Evolutionary conservation across 495 filamentous ascomycete species (phyloP).

Genomic region (Aspergillus diversus): DNA sequence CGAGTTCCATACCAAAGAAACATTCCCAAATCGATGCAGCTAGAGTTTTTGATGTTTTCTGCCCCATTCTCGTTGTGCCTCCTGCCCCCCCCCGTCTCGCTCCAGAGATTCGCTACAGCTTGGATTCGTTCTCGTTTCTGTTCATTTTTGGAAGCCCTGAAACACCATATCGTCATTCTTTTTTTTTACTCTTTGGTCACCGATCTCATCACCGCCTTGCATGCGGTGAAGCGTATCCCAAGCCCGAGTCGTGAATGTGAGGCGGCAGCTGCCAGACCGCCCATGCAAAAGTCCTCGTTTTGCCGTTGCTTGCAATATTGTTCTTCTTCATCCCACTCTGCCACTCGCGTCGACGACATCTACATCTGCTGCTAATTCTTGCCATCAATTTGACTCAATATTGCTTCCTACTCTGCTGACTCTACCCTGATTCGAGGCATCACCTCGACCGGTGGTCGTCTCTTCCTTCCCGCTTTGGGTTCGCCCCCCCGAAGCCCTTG

Average conservation of each 20-base stretch:
- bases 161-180: constrained; percentile 11
- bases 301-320: constrained; percentile 36
- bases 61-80: not conserved
- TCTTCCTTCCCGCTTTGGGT: constrained; percentile 9
- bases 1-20: constrained; percentile 3
- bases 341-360: constrained; percentile 5
- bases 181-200: constrained; percentile 15
- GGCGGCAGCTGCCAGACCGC: constrained; percentile 44
- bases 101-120: not conserved
- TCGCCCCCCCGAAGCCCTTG: constrained; percentile 8
- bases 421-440: not conserved
- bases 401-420: not conserved
- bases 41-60: not conserved
- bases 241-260: constrained; percentile 31
- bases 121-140: constrained; percentile 14
- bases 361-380: constrained; percentile 6
- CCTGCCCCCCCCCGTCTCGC: not conserved
- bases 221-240: constrained; percentile 47
- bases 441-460: constrained; percentile 17
- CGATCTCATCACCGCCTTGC: constrained; percentile 49
- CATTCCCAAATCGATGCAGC: not conserved
- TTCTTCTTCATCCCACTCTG: constrained; percentile 29
- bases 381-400: constrained; percentile 9
- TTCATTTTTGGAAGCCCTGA: not conserved
- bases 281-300: constrained; percentile 43